A percentile compares a stretch with the other conserved stretches of the same genome.
These are phyloP conservation scores for Arbutus unedo DNA, from an alignment of 148 eudicot species.

Conservation along the genomic window DNA sequence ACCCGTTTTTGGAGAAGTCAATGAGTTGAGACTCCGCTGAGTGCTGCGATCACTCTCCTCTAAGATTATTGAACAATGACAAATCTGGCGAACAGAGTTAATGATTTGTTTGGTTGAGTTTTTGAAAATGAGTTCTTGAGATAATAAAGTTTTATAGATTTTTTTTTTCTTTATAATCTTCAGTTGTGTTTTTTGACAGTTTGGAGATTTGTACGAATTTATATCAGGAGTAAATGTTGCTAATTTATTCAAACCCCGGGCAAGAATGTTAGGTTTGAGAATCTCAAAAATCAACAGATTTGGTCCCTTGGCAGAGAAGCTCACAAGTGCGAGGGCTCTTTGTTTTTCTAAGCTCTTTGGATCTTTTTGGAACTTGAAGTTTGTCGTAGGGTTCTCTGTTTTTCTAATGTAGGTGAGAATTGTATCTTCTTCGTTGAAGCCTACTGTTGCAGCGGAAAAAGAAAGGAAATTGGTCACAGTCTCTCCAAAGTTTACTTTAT, in stretches of 20 bases:
- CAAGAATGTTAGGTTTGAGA: not conserved
- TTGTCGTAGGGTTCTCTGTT: not conserved
- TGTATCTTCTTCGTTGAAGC: not conserved
- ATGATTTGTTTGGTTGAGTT: too few species aligned
- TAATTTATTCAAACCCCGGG: not conserved
- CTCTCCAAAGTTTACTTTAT: not conserved
- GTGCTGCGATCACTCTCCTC: too few species aligned
- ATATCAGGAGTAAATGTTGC: not conserved
- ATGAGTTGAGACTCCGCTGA: too few species aligned
- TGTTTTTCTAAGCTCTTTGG: not conserved
- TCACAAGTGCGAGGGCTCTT: not conserved
- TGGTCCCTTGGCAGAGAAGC: not conserved
- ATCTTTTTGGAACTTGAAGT: not conserved
- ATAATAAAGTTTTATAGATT: too few species aligned
- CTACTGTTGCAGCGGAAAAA: not conserved
- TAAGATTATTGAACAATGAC: too few species aligned
- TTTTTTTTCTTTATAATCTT: too few species aligned
- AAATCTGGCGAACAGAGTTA: too few species aligned
- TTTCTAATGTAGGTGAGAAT: not conserved
- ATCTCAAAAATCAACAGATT: not conserved
- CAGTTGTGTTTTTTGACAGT: too few species aligned
- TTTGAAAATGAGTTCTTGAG: too few species aligned
- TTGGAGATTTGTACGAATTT: not conserved
- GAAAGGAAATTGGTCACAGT: not conserved
- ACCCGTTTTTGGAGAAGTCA: too few species aligned